Conservation (phyloP, 257 asterid genomes). For the Capsicum baccatum region DNA sequence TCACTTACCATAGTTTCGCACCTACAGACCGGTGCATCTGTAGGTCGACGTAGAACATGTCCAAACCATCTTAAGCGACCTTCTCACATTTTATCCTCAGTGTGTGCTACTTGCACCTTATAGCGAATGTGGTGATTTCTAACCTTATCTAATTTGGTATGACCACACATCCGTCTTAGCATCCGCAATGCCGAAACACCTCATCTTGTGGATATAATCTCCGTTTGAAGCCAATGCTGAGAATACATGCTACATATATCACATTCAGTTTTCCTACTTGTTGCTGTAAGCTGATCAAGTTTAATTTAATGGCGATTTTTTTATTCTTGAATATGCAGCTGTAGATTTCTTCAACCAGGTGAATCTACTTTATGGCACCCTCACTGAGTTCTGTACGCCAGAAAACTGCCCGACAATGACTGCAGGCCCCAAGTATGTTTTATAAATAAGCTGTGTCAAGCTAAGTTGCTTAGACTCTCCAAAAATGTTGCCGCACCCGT, state of each 20-base stretch:
- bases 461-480: too few relatives aligned
- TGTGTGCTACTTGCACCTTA: background rate
- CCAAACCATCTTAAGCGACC: background rate
- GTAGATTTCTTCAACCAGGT: slow-evolving; percentile 99
- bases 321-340: slow-evolving; percentile 61
- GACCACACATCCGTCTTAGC: background rate
- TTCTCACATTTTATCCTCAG: background rate
- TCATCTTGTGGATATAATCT: background rate
- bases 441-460: background rate
- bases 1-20: background rate
- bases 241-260: background rate
- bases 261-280: slow-evolving; percentile 6
- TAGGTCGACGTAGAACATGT: background rate
- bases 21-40: background rate
- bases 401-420: slow-evolving; percentile 95
- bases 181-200: background rate
- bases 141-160: background rate
- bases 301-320: slow-evolving; percentile 35
- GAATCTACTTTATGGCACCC: slow-evolving; percentile 93
- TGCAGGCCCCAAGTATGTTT: slow-evolving; percentile 92
- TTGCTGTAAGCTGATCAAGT: slow-evolving; percentile 15
- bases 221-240: background rate
- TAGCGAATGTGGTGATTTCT: background rate
- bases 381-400: slow-evolving; percentile 94
- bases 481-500: too few relatives aligned